These are phyloP conservation scores for Myriangium duriaei DNA, from an alignment of 2,329 filamentous ascomycete genomes.

Conservation along the genomic window DNA sequence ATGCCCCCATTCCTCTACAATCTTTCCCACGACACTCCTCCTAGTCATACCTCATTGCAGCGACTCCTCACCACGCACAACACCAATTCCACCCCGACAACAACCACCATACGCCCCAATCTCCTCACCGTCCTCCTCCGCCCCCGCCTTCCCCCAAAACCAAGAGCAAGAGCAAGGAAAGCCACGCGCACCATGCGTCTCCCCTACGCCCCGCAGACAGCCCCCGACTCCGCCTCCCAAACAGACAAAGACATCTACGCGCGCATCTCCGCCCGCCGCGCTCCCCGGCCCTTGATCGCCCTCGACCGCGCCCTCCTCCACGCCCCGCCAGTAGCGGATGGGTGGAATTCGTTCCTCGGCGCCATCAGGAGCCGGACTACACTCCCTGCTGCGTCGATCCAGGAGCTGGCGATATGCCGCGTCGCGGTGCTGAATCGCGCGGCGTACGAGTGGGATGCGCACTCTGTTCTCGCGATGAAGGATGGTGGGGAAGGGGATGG, in stretches of 20 bases:
- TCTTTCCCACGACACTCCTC: too few species aligned
- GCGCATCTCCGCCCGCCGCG: constrained; percentile 53
- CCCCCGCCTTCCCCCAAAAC: constrained; percentile 1
- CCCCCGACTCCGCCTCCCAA: constrained; percentile 38
- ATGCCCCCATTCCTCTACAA: too few species aligned
- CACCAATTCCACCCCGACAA: background rate
- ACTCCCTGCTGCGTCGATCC: constrained; percentile 18
- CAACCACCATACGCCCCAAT: constrained; percentile 1
- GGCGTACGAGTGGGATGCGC: constrained; percentile 25
- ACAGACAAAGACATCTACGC: constrained; percentile 40
- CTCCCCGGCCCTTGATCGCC: constrained; percentile 56
- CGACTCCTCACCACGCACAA: background rate
- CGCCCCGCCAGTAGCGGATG: constrained; percentile 60
- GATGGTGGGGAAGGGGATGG: constrained; percentile 20
- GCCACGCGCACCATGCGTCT: constrained; percentile 44
- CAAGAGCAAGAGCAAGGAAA: constrained; percentile 1
- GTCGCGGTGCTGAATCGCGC: constrained; percentile 25
- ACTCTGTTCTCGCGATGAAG: constrained; percentile 21
- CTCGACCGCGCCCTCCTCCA: constrained; percentile 70
- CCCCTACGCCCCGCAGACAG: constrained; percentile 49
- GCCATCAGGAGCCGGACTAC: constrained; percentile 25
- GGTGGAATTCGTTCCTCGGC: constrained; percentile 60
- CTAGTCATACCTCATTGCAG: too few species aligned
- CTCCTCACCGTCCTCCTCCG: background rate
- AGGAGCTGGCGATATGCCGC: constrained; percentile 25